phyloP scores from a whole-genome alignment of 2,329 filamentous ascomycete species.

The Aspergillus quadrilineatus region DNA sequence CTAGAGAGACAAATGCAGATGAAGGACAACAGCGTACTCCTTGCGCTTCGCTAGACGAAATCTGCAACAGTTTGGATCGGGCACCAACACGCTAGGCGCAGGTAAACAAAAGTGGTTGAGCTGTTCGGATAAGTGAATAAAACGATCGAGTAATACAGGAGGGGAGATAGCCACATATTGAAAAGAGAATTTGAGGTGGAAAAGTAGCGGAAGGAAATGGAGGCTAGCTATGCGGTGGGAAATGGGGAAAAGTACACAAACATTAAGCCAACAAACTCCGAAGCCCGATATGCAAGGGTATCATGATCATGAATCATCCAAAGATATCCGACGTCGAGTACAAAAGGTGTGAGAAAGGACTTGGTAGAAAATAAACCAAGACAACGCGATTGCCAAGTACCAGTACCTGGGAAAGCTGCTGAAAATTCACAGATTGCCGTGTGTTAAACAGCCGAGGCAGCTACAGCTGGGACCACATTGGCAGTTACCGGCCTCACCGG shows the following conservation, averaged over 20 bases:
- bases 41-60: neutral
- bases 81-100: neutral
- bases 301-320: constrained; percentile 30
- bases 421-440: constrained; percentile 49
- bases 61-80: neutral
- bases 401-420: constrained; percentile 21
- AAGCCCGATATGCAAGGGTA: constrained; percentile 27
- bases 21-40: neutral
- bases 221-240: neutral
- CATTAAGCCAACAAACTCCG: constrained; percentile 14
- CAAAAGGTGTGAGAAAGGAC: constrained; percentile 1
- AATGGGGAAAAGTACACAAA: constrained; percentile 5
- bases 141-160: neutral
- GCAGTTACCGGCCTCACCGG: constrained; percentile 51
- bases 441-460: constrained; percentile 55
- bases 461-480: constrained; percentile 54
- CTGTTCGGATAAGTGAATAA: neutral
- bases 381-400: neutral
- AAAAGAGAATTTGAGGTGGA: neutral
- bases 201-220: neutral
- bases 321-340: constrained; percentile 11
- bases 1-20: neutral
- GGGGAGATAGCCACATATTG: neutral
- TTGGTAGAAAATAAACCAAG: neutral
- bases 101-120: neutral